Base-by-base conservation (phyloP, 176 grass and related monocot species). In the Oryza officinalis region DNA sequence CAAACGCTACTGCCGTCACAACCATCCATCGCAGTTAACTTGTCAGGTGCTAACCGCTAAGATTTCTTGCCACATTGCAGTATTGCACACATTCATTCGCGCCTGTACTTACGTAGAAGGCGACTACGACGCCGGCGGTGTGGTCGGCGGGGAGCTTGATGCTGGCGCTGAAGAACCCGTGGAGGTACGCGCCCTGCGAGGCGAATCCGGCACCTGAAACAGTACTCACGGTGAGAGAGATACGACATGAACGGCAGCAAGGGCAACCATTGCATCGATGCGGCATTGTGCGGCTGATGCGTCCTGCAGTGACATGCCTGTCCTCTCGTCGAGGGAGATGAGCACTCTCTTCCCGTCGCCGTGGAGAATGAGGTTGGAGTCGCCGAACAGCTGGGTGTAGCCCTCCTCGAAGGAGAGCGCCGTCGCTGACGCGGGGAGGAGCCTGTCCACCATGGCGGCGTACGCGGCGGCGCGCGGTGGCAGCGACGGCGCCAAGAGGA, bases 301-400 rank as follows among this genome's bases (percentile, higher is more conserved):
- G 11, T 4, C 33, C 33, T 35, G 33, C 33, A 35, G n/a, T 2
- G 10, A 41, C 10, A 1, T 2, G 94, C 95, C 92, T 82, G 92
- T 97, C 27, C 95, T 77, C 83, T 91, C 41, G 76, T 97, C 88
- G 65, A 97, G 95, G 78, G 95, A 81, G 86, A 97, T 90, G 86
- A 86, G 95, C 25, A 97, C 90, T 2, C 75, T 74, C 77, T 70
- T 91, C 9, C 95, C 95, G 63, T 72, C 88, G 33, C 91, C 81
- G 81, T 92, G 92, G 81, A 97, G 90, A 78, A 86, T 85, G 78
- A 97, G 90, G 74, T 97, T 97, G 82, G 90, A 83, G 89, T 94
- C 94, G 12, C 92, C 94, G 83, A 97, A 97, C 64, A 94, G 86
- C 90, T 94, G 92, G 31, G 92, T 94, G 77, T 97, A 97, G 2